These are phyloP conservation scores for Apiospora pterosperma DNA, from an alignment of 2,329 filamentous ascomycete species.

Conservation along the genomic window DNA sequence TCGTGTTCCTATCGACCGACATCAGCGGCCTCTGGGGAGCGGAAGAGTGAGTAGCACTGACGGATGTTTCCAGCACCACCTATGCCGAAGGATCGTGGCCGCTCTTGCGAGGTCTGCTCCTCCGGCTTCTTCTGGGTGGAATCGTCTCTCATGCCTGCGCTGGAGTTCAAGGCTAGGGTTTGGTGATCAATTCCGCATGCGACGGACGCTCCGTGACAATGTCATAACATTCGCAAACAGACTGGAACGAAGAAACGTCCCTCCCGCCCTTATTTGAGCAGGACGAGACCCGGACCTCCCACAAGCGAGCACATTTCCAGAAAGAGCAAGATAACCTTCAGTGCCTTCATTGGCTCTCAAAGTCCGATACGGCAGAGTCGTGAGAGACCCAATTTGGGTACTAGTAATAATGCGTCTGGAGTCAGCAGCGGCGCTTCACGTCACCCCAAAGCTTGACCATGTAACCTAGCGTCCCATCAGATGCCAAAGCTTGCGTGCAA, in stretches of 20 bases:
- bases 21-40: not conserved
- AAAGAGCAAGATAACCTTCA: not conserved
- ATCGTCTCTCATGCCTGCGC: not conserved
- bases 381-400: not conserved
- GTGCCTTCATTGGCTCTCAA: not conserved
- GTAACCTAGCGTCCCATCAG: not conserved
- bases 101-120: not conserved
- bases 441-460: not conserved
- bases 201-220: not conserved
- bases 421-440: not conserved
- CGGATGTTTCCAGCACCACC: conserved; percentile 3
- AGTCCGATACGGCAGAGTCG: not conserved
- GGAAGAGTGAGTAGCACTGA: not conserved
- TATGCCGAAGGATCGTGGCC: not conserved
- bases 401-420: not conserved
- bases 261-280: not conserved
- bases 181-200: not conserved
- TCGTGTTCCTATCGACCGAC: not conserved
- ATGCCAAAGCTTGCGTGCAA: not conserved
- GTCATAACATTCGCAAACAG: not conserved
- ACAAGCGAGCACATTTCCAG: not conserved
- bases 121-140: not conserved
- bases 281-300: not conserved
- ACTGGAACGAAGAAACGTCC: not conserved
- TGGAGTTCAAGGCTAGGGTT: not conserved